Evolutionary conservation across 2,329 filamentous ascomycete species (phyloP), one percentile per base, ranked within the genome.

Genomic region (Colletotrichum eremochloae): DNA sequence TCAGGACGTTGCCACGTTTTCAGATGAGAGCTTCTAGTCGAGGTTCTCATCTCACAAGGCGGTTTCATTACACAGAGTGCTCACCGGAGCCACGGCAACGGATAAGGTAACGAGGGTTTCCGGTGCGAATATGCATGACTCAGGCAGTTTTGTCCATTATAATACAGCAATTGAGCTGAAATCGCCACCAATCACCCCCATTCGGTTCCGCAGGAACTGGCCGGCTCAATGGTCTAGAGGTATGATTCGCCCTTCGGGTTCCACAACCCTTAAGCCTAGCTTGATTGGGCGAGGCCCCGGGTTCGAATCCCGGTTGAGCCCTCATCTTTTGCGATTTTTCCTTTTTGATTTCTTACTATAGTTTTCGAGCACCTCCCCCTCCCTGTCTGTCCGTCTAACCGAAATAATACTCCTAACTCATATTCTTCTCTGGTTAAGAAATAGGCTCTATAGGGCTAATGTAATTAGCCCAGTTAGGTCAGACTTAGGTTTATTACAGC

Each of bases 191-290:
- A 31, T 5, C 36, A 46, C 56, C 61, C 56, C n/a, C 56, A 71
- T 71, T 71, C 55, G 56, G 64, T 61, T 40, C 33, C 68, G 0
- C 15, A 71, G 63, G 48, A 48, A 29, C n/a, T 55, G 40, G 4
- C 36, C 40, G 68, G 68, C 68, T 60, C 68, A 71, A 71, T 71
- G 68, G 68, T 71, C 68, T 71, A 71, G 68, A 67, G 68, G 68
- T 71, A 71, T 71, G 68, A 71, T 71, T 71, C 68, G 68, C 68
- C 68, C 68, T 71, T 71, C 68, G 68, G 68, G 68, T 71, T 48
- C 18, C 0, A 6, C 48, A 50, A 56, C 33, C 68, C 68, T 67
- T 61, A 31, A 56, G 68, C 63, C 6, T 1, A 71, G 68, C 68
- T 63, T 48, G 52, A 66, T 36, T 67, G 68, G 68, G 68, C 68